Percentiles rank a stretch among this genome's conserved stretches.
phyloP scores from a whole-genome alignment of 306 rosid species.

The Trifolium pratense region DNA sequence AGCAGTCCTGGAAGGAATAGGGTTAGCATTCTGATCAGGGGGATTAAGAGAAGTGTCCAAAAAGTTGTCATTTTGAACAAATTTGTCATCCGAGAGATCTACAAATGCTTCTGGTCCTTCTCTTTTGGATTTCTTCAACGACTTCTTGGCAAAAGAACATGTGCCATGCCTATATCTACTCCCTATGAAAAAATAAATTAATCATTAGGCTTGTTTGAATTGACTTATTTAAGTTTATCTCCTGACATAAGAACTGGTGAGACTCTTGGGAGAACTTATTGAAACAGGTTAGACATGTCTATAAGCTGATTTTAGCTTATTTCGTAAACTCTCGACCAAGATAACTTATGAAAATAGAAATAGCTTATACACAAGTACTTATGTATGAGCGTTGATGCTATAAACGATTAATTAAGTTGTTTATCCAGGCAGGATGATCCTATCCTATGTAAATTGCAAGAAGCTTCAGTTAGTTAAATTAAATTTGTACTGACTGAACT shows the following conservation, averaged over 20 bases:
- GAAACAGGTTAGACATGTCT: background rate
- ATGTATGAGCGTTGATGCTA: background rate
- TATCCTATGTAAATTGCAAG: background rate
- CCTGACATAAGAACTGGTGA: background rate
- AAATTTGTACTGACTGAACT: background rate
- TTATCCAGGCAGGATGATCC: too few species aligned
- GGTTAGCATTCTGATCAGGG: constrained; percentile 43
- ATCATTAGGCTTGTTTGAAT: background rate
- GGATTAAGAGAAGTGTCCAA: constrained; percentile 49
- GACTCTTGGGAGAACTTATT: background rate
- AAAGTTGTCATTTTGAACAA: constrained; percentile 48
- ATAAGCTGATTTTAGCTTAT: background rate
- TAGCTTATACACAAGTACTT: background rate
- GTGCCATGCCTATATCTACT: constrained; percentile 43
- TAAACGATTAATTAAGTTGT: background rate
- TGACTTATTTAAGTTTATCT: background rate
- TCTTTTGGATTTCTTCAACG: constrained; percentile 60
- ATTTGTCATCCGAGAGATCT: constrained; percentile 49
- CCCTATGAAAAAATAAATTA: constrained; percentile 44
- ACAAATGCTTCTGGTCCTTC: constrained; percentile 44
- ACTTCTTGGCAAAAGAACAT: constrained; percentile 61
- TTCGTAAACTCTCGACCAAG: too few species aligned
- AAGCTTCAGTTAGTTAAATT: constrained; percentile 7
- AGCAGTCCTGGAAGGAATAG: constrained; percentile 59
- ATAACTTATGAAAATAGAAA: background rate